A percentile compares a stretch with the other conserved stretches of the same genome.
Conservation (phyloP, 306 rosid genomes). For the Glycine latifolia region DNA sequence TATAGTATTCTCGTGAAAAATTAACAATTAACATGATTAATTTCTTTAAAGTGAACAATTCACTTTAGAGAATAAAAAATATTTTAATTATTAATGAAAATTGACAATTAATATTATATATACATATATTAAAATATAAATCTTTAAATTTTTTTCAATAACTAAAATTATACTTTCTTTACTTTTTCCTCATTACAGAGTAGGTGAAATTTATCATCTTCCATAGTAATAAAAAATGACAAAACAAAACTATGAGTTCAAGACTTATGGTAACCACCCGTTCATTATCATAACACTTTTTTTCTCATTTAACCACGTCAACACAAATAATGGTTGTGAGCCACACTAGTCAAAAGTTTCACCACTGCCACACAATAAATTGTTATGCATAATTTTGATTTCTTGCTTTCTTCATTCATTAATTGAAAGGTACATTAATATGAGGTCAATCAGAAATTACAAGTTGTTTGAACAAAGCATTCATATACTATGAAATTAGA, state of each 20-base stretch:
- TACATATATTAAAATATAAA: too few relatives aligned
- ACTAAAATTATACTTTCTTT: too few relatives aligned
- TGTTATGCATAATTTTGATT: background rate
- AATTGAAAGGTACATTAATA: background rate
- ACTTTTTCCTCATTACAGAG: too few relatives aligned
- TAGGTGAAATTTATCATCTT: too few relatives aligned
- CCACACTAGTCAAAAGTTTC: slow-evolving; percentile 7
- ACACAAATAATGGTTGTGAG: background rate
- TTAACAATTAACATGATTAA: too few relatives aligned
- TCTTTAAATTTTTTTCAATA: too few relatives aligned
- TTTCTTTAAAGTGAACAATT: background rate
- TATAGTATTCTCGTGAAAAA: too few relatives aligned
- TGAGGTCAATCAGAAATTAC: background rate
- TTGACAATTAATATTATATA: too few relatives aligned
- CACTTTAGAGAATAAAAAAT: too few relatives aligned
- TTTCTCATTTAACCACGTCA: background rate
- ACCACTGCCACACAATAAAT: background rate
- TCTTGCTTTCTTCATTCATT: background rate
- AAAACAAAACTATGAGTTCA: background rate
- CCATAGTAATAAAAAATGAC: background rate
- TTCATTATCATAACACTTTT: background rate
- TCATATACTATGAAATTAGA: background rate
- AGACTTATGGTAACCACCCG: background rate
- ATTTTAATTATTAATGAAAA: too few relatives aligned
- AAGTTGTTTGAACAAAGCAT: background rate